Conservation (phyloP, 441 rosid species). For the Adansonia gregorii region DNA sequence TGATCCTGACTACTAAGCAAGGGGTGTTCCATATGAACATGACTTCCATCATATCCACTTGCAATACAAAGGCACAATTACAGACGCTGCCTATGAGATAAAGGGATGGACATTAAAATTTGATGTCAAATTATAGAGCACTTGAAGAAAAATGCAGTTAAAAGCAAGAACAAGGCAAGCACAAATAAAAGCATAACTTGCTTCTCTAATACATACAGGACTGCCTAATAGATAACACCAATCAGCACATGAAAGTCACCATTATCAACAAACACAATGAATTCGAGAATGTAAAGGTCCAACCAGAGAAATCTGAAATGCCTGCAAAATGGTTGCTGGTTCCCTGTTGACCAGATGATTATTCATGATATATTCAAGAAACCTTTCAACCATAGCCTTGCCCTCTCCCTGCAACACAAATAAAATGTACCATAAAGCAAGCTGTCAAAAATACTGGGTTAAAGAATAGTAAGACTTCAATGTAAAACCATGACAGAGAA, state of each 20-base stretch:
- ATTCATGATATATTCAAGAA: slow-evolving; percentile 76
- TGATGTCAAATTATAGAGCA: neutral
- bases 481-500: neutral
- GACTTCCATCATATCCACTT: neutral
- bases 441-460: neutral
- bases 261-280: slow-evolving; percentile 19
- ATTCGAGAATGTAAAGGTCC: slow-evolving; percentile 29
- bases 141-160: too few relatives aligned
- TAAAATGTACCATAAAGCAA: neutral
- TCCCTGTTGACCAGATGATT: slow-evolving; percentile 64
- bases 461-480: neutral
- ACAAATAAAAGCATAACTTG: slow-evolving; percentile 7
- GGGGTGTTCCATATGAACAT: slow-evolving; percentile 4
- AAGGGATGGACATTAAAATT: neutral
- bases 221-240: slow-evolving; percentile 6
- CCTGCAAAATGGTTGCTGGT: slow-evolving; percentile 68
- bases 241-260: slow-evolving; percentile 3
- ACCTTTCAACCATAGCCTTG: slow-evolving; percentile 53
- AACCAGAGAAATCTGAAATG: slow-evolving; percentile 89
- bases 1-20: slow-evolving; percentile 2
- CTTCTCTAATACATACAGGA: neutral
- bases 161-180: neutral
- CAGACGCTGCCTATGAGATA: neutral
- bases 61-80: slow-evolving; percentile 6
- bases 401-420: slow-evolving; percentile 61